Conservation (phyloP, 139 green algal species). For the Picochlorum sp. region DNA sequence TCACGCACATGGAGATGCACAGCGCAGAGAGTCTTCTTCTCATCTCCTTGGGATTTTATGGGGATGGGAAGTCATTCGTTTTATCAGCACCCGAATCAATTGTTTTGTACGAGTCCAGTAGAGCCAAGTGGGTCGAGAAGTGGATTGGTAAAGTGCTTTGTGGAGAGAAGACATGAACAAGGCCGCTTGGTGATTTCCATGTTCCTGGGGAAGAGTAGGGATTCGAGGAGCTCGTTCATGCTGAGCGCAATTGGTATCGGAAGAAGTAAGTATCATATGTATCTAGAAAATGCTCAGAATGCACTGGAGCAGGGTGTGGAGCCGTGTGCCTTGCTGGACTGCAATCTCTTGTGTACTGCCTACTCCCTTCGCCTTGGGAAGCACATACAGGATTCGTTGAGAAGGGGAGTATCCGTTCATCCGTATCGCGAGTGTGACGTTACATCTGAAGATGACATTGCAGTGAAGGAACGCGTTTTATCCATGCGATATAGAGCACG, state of each 20-base stretch:
- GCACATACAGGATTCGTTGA: not conserved
- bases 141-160: constrained; percentile 33
- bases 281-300: not conserved
- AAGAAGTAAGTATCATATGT: not conserved
- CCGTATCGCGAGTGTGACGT: not conserved
- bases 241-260: not conserved
- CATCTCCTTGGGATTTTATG: constrained; percentile 17
- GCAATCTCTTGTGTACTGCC: constrained; percentile 23
- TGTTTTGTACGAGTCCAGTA: constrained; percentile 29
- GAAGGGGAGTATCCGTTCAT: not conserved
- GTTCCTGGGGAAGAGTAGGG: constrained; percentile 18
- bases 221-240: not conserved
- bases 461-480: not conserved
- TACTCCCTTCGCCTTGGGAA: not conserved
- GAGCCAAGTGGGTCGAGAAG: constrained; percentile 5
- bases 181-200: constrained; percentile 8
- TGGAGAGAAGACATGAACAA: constrained; percentile 19
- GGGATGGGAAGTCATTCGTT: not conserved
- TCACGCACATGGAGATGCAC: constrained; percentile 27
- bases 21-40: constrained; percentile 35
- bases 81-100: constrained; percentile 34
- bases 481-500: constrained; percentile 33
- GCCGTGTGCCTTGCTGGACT: constrained; percentile 12
- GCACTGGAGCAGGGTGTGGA: not conserved
- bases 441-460: not conserved